Base-by-base conservation (phyloP, 2,329 filamentous ascomycete species). In the Sphaerulina musiva region DNA sequence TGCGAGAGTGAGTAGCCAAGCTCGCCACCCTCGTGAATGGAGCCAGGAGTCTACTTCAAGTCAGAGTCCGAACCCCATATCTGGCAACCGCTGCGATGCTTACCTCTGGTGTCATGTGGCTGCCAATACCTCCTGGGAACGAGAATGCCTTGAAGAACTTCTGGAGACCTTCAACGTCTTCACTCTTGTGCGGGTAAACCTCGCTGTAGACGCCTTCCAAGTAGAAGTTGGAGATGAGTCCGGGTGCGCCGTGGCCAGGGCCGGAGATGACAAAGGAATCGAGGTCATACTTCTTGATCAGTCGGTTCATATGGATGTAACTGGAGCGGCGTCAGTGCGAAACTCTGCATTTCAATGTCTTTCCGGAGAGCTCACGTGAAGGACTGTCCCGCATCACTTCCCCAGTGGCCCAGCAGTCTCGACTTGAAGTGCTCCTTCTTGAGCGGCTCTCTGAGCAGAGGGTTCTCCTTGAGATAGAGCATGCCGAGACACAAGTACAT, bases 81-180 rank as follows among this genome's bases (percentile, higher is more conserved):
- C 20, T 9, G 14, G 17, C 17, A 29, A 6, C 6, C 7, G 7
- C 17, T 45, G 9, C 12, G 14, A 23, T 2, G 6, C 26, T 36
- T 29, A 53, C 51, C 51, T 56, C 54, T 26, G 54, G 86, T 0
- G 86, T 90, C 52, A 85, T 86, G 67, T 90, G 87, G 17, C 83
- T 87, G 51, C 86, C 86, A 63, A 89, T 84, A 51, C 87, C 87
- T 14, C 87, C 86, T 0, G 87, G 87, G 71, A 90, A 90, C 1
- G 86, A 89, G 73, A 91, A 91, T 60, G 85, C 81, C 73, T 89
- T 89, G 80, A 90, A 89, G 76, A 90, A 89, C 56, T 78, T 80
- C 63, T 83, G 80, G 77, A 91, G 74, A 26, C 87, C 87, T 54
- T 84, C 79, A 39, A 78, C 71, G 65, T 87, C 81, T 62, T 86